Conservation (phyloP, 768 basidiomycete species). For the Roridomyces roridus region DNA sequence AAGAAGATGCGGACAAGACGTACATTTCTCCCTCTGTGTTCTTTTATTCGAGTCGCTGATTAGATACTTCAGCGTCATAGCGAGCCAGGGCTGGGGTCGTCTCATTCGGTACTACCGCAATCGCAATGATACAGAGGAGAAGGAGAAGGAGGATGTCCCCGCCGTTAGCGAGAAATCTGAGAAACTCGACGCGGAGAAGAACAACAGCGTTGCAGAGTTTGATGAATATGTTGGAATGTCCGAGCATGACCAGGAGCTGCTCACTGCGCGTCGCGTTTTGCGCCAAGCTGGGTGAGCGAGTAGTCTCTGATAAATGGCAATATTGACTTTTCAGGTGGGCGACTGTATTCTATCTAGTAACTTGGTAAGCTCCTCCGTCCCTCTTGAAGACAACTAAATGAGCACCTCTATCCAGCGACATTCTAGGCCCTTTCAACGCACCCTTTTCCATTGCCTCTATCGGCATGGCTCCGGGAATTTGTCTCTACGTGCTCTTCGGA, state of each 20-base stretch:
- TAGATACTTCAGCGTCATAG: background rate
- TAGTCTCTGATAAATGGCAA: background rate
- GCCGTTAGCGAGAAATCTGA: background rate
- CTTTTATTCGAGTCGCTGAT: background rate
- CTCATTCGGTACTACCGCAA: conserved; percentile 4
- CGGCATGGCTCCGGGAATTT: conserved; percentile 3
- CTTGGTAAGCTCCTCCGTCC: background rate
- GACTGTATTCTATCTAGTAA: conserved; percentile 12
- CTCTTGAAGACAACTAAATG: background rate
- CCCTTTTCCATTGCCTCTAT: conserved; percentile 11
- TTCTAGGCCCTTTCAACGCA: background rate
- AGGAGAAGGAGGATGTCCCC: conserved; percentile 1
- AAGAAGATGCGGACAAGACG: conserved; percentile 6
- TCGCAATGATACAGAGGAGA: conserved; percentile 2
- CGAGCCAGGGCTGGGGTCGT: background rate
- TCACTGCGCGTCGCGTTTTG: conserved; percentile 6
- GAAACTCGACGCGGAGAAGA: background rate
- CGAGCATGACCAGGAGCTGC: conserved; percentile 7
- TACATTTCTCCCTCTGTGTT: background rate
- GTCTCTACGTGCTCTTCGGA: conserved; percentile 9
- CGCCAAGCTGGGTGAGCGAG: conserved; percentile 3
- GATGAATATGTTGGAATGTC: conserved; percentile 7
- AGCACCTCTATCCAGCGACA: too few species aligned
- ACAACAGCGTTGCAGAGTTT: too few species aligned
- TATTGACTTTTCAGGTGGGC: conserved; percentile 11